Percentiles rank a stretch among this genome's conserved stretches.
Conservation (phyloP, 352 stramenopile species). For the Globisporangium apiculatum region DNA sequence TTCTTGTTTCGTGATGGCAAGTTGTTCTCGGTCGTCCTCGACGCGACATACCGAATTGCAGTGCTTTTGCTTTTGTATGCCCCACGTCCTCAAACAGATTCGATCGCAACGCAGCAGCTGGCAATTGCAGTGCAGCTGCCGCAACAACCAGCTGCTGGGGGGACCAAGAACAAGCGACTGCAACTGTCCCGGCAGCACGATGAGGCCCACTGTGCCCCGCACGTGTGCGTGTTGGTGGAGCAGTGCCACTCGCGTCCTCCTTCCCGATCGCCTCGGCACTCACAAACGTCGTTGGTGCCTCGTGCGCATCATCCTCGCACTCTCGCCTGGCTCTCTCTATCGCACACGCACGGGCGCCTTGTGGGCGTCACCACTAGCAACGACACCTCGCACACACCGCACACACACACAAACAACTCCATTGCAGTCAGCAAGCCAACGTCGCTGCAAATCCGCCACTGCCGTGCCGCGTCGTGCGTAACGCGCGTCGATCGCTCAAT, state of each 20-base stretch:
- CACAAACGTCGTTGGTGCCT: background rate
- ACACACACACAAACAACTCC: background rate
- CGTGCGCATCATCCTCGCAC: too few species aligned
- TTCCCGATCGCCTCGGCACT: background rate
- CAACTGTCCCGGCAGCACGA: background rate
- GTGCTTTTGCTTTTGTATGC: background rate
- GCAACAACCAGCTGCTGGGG: background rate
- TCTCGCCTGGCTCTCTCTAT: background rate
- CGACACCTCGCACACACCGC: background rate
- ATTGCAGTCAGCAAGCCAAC: background rate
- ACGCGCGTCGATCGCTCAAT: background rate
- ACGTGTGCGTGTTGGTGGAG: background rate
- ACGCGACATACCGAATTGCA: too few species aligned
- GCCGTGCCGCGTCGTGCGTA: background rate
- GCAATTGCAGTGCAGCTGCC: too few species aligned
- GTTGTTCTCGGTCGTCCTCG: background rate
- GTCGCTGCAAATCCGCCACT: background rate
- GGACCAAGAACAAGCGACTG: background rate
- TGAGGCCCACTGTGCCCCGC: background rate
- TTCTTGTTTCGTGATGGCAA: constrained; percentile 1
- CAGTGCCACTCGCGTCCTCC: background rate
- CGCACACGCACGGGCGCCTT: background rate
- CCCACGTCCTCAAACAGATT: background rate
- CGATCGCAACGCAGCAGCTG: too few species aligned
- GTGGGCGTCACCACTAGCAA: constrained; percentile 1